Conservation (phyloP, 805 yeast species). For the Pichia phayaonensis region DNA sequence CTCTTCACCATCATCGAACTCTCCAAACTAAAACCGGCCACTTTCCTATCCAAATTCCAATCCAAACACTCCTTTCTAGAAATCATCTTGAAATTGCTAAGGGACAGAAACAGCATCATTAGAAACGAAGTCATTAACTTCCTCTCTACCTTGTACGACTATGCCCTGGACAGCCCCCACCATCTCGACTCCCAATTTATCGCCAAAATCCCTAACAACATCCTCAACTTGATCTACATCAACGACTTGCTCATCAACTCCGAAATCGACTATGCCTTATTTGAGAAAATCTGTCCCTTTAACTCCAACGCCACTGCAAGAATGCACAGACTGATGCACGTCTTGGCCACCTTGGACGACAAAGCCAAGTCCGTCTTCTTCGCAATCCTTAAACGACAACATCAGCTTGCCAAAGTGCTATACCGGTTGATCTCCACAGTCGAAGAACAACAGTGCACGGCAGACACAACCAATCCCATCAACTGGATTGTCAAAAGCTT, state of each 20-base stretch:
- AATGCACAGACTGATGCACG: conserved; percentile 43
- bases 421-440: conserved; percentile 40
- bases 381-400: conserved; percentile 66
- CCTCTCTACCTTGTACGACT: conserved; percentile 48
- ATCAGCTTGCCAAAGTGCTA: conserved; percentile 47
- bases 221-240: conserved; percentile 63
- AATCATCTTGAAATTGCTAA: conserved; percentile 52
- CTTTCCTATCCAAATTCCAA: conserved; percentile 42
- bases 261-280: conserved; percentile 51
- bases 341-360: conserved; percentile 42
- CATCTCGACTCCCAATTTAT: conserved; percentile 25
- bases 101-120: conserved; percentile 64
- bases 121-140: conserved; percentile 51
- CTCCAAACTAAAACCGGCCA: conserved; percentile 36
- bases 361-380: conserved; percentile 56
- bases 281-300: conserved; percentile 55
- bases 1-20: conserved; percentile 49
- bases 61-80: conserved; percentile 37
- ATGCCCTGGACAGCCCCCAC: conserved; percentile 28
- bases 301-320: conserved; percentile 36
- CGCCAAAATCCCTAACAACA: conserved; percentile 53
- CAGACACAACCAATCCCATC: conserved; percentile 43
- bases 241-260: conserved; percentile 62
- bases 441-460: too few species aligned
- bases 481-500: conserved; percentile 54